phyloP scores from a whole-genome alignment of 2,329 filamentous ascomycete genomes.

The Pezicula neosporulosa region DNA sequence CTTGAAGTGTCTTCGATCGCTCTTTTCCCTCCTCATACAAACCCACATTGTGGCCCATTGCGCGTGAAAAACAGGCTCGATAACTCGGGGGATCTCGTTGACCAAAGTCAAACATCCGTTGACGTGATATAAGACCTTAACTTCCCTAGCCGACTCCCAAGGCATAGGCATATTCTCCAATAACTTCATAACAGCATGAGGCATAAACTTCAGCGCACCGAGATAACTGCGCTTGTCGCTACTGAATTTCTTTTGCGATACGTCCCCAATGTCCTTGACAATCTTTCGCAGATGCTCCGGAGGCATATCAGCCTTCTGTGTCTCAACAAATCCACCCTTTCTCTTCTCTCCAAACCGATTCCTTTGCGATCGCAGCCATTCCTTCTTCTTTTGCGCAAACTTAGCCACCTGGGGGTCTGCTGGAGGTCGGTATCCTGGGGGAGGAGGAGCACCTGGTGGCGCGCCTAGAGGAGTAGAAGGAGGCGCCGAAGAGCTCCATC shows the following conservation, averaged over 20 bases:
- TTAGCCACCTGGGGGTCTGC: slow-evolving; percentile 85
- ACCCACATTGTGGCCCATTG: slow-evolving; percentile 99
- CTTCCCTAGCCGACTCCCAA: slow-evolving; percentile 93
- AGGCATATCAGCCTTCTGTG: slow-evolving; percentile 97
- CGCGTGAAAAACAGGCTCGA: slow-evolving; percentile 95
- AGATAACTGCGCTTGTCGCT: slow-evolving; percentile 98
- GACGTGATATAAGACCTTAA: slow-evolving; percentile 97
- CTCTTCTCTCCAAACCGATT: slow-evolving; percentile 96
- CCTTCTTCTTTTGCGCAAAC: slow-evolving; percentile 97
- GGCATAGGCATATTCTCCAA: slow-evolving; percentile 99
- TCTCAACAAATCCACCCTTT: slow-evolving; percentile 94
- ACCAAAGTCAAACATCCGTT: slow-evolving; percentile 96
- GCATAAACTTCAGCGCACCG: slow-evolving; percentile 98
- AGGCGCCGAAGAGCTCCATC: slow-evolving; percentile 53
- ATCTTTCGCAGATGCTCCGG: slow-evolving; percentile 98
- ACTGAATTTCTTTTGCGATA: slow-evolving; percentile 98
- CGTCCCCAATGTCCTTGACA: slow-evolving; percentile 96
- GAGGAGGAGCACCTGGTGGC: slow-evolving; percentile 59
- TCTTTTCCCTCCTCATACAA: slow-evolving; percentile 96
- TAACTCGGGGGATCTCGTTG: slow-evolving; percentile 94
- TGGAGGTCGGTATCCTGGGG: slow-evolving; percentile 79
- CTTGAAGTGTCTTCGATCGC: slow-evolving; percentile 93
- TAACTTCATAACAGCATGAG: slow-evolving; percentile 93
- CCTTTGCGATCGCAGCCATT: slow-evolving; percentile 90
- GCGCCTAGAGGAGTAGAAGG: slow-evolving; percentile 45